These are phyloP conservation scores for Cryomyces minteri DNA, from an alignment of 495 filamentous ascomycete species.

Conservation along the genomic window DNA sequence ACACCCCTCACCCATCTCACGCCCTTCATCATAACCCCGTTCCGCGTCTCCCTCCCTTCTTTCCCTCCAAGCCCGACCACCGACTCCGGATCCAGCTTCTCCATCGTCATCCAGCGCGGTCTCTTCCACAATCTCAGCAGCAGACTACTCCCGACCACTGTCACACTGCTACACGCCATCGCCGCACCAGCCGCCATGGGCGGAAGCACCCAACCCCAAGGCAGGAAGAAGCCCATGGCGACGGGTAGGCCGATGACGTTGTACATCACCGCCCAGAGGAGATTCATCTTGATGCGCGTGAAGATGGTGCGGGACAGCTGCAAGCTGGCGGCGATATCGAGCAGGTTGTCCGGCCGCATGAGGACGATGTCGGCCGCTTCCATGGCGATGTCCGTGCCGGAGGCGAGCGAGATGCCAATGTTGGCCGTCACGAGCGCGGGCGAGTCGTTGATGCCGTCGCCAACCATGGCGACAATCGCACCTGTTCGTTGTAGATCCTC, in stretches of 20 bases:
- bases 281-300: slow-evolving; percentile 79
- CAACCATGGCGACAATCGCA: slow-evolving; percentile 84
- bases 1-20: not conserved
- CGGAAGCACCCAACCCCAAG: slow-evolving; percentile 70
- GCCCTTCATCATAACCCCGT: slow-evolving; percentile 1
- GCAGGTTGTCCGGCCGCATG: slow-evolving; percentile 79
- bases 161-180: slow-evolving; percentile 83
- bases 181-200: slow-evolving; percentile 90
- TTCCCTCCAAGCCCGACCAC: slow-evolving; percentile 19
- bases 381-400: slow-evolving; percentile 93
- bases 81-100: slow-evolving; percentile 29
- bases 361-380: slow-evolving; percentile 93
- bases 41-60: not conserved
- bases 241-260: slow-evolving; percentile 87
- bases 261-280: slow-evolving; percentile 82
- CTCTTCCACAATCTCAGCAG: slow-evolving; percentile 76
- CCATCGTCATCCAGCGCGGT: slow-evolving; percentile 76
- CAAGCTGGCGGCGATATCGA: slow-evolving; percentile 76
- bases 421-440: slow-evolving; percentile 85
- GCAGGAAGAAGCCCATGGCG: slow-evolving; percentile 89
- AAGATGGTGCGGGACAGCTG: slow-evolving; percentile 76
- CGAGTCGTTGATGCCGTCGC: slow-evolving; percentile 97
- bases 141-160: slow-evolving; percentile 70
- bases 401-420: slow-evolving; percentile 81
- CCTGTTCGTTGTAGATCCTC: slow-evolving; percentile 51